Evolutionary conservation across 179 eudicot genomes (phyloP), one percentile per base, ranked within the genome.

Genomic region (Actinidia chinensis): DNA sequence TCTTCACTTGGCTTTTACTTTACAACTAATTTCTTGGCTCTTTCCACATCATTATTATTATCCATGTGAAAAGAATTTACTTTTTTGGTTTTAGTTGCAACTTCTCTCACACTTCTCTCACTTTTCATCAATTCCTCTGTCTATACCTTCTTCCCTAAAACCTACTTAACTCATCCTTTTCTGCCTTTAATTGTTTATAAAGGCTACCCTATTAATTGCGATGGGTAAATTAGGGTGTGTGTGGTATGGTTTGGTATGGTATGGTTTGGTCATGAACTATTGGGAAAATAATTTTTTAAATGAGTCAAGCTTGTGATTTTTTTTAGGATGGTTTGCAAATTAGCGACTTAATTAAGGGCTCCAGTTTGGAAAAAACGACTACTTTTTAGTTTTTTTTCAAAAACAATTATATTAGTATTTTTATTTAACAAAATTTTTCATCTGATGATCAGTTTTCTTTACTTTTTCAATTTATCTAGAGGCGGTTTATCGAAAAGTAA

Each of bases 1-100:
- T 28, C 33, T 65, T 65, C 69, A 65, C 69, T 65, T 65, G n/a
- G 47, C 69, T 65, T 65, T 65, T 42, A 65, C 69, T 65, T 65
- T 33, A 28, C 69, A 65, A 65, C 46, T 46, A 65, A 65, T 17
- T 61, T 8, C 11, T 11, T 28, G 10, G 17, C 40, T 18, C 18
- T 36, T n/a, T 18, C 69, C 33, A 40, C 8, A 14, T 28, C 40
- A 46, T n/a, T 65, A 56, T n/a, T 18, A 56, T 56, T 18, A 5
- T 65, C 69, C 69, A 36, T 36, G 44, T 65, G 69, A 65, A 64
- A 28, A 12, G 15, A 13, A 33, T 2, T 64, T 11, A 36, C 68
- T n/a, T n/a, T 64, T 64, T 64, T 64, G n/a, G 68, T 64, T 28
- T 1, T 64, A 64, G 68, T 36, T 64, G 68, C 44, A 36, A n/a